Evolutionary conservation across 1,284 basidiomycete genomes (phyloP).

Genomic region (Bjerkandera adusta): DNA sequence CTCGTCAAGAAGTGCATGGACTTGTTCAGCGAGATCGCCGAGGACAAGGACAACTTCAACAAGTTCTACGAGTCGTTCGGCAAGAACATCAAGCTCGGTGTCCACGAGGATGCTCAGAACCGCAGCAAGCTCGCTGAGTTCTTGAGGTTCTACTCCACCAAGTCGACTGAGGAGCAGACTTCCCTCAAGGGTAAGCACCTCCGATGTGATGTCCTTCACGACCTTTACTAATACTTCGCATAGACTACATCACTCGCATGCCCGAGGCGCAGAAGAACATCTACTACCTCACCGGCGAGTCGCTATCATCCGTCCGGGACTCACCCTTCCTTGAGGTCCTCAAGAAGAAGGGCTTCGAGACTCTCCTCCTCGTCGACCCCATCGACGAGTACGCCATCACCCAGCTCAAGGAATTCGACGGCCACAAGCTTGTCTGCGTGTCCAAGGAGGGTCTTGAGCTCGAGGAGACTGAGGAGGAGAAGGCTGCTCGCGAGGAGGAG

Average conservation of each 20-base stretch:
- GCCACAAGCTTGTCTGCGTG: conserved; percentile 97
- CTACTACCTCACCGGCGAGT: conserved; percentile 99
- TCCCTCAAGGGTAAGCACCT: conserved; percentile 84
- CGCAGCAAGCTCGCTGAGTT: conserved; percentile 99
- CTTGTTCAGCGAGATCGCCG: conserved; percentile 93
- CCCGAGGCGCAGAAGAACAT: conserved; percentile 99
- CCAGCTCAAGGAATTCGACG: conserved; percentile 99
- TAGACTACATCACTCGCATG: conserved; percentile 99
- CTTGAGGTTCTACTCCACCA: conserved; percentile 98
- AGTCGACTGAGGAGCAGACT: conserved; percentile 88
- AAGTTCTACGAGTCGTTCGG: conserved; percentile 98
- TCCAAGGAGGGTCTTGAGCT: conserved; percentile 99
- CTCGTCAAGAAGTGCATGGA: conserved; percentile 99
- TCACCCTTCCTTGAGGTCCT: conserved; percentile 99
- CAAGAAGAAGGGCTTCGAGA: conserved; percentile 99
- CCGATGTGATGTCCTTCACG: conserved; percentile 7
- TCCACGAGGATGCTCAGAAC: conserved; percentile 99
- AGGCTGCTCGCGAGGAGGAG: conserved; percentile 89
- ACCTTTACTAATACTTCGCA: not conserved
- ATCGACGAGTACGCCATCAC: conserved; percentile 98
- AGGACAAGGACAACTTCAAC: conserved; percentile 99
- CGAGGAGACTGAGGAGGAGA: conserved; percentile 99
- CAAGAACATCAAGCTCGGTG: conserved; percentile 98
- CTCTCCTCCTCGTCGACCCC: conserved; percentile 96
- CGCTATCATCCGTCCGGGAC: conserved; percentile 86